A percentile compares a stretch with the other conserved stretches of the same genome.
Conservation (phyloP, 2,329 filamentous ascomycete genomes). For the Simplicillium aogashimaense region DNA sequence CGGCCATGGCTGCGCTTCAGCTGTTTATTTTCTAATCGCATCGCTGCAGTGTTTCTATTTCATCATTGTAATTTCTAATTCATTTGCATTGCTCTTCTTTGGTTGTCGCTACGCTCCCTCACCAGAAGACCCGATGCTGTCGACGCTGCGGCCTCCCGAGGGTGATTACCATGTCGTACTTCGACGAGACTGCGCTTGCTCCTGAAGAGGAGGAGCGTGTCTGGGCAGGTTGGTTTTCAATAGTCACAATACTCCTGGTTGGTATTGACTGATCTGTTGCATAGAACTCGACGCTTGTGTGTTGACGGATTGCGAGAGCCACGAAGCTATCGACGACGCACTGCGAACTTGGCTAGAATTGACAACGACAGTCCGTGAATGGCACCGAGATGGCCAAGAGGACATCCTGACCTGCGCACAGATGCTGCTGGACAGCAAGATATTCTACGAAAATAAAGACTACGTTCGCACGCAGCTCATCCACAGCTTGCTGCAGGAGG, state of each 20-base stretch:
- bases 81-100: background rate
- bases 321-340: conserved; percentile 67
- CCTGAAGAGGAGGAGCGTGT: conserved; percentile 78
- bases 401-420: conserved; percentile 74
- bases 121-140: conserved; percentile 22
- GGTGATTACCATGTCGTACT: conserved; percentile 43
- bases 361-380: conserved; percentile 64
- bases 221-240: conserved; percentile 73
- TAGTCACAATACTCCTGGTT: no score
- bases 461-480: conserved; percentile 92
- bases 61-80: conserved; percentile 1
- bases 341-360: conserved; percentile 77
- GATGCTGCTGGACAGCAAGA: conserved; percentile 61
- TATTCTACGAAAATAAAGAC: conserved; percentile 66
- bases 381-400: conserved; percentile 65
- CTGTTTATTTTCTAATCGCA: no score
- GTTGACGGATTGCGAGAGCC: conserved; percentile 33
- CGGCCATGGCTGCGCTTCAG: no score
- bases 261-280: conserved; percentile 1
- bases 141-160: conserved; percentile 12
- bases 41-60: background rate
- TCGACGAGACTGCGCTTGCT: conserved; percentile 50
- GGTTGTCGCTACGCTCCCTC: background rate
- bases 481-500: conserved; percentile 83
- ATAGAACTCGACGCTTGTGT: conserved; percentile 42